These are phyloP conservation scores for Fraxinus baroniana DNA, from an alignment of 305 asterid species.

Conservation along the genomic window DNA sequence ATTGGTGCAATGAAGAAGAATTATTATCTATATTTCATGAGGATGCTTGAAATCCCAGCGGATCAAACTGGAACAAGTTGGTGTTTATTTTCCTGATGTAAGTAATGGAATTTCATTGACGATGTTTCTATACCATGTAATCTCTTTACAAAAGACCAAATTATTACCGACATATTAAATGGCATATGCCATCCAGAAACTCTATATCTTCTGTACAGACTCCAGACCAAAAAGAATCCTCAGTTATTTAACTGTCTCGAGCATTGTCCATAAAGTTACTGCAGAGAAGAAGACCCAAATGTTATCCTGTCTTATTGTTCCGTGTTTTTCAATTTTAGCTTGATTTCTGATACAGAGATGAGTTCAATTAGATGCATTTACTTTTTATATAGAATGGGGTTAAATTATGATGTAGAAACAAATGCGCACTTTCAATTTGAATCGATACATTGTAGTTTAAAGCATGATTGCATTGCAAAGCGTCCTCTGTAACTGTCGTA, in stretches of 20 bases:
- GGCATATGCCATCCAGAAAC: conserved; percentile 1
- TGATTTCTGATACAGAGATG: conserved; percentile 4
- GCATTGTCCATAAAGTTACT: not conserved
- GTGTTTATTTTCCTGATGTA: conserved; percentile 16
- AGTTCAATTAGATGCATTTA: conserved; percentile 3
- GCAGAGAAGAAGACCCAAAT: conserved; percentile 2
- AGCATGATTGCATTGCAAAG: not conserved
- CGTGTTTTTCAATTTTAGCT: not conserved
- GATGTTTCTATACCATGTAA: conserved; percentile 10
- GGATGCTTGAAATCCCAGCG: not conserved
- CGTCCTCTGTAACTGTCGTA: not conserved
- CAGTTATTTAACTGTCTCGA: not conserved
- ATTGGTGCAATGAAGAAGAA: conserved; percentile 14
- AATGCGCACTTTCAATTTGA: not conserved
- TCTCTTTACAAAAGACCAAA: conserved; percentile 10
- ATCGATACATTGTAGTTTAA: conserved; percentile 15
- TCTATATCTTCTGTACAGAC: conserved; percentile 8
- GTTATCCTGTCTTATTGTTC: not conserved
- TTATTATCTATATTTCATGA: conserved; percentile 12
- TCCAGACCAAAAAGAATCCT: conserved; percentile 10
- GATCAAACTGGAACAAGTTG: conserved; percentile 12
- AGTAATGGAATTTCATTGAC: not conserved
- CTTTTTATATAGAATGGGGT: not conserved
- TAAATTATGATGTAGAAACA: not conserved
- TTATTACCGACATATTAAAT: not conserved